A percentile compares a stretch with the other conserved stretches of the same genome.
These are phyloP conservation scores for Boletus rufocinnamomeus DNA, from an alignment of 768 basidiomycete genomes.

Conservation along the genomic window DNA sequence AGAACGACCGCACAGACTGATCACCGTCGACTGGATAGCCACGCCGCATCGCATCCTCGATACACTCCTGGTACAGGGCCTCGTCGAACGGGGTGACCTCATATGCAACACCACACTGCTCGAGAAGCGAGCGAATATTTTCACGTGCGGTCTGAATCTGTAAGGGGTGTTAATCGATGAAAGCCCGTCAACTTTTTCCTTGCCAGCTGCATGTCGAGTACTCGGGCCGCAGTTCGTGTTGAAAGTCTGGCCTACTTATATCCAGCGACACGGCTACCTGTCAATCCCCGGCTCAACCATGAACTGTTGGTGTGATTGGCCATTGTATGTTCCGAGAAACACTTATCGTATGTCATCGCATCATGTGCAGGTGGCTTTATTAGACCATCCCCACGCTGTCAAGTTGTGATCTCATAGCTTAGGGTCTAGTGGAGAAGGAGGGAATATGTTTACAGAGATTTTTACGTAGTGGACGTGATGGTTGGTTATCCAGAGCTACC, in stretches of 20 bases:
- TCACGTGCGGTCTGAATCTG: slow-evolving; percentile 13
- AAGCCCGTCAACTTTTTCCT: background rate
- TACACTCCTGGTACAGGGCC: slow-evolving; percentile 23
- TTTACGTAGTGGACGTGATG: background rate
- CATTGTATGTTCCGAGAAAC: background rate
- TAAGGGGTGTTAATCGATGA: background rate
- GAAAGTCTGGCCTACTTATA: slow-evolving; percentile 2
- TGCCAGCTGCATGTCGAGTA: slow-evolving; percentile 14
- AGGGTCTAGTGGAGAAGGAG: background rate
- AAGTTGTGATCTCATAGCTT: no score
- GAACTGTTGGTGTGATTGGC: background rate
- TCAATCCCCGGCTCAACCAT: background rate
- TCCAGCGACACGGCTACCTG: background rate
- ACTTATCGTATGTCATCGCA: background rate
- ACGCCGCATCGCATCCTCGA: slow-evolving; percentile 20
- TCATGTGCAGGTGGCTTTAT: background rate
- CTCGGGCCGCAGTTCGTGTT: background rate
- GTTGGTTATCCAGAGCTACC: background rate
- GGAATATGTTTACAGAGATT: background rate
- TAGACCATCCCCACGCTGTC: no score
- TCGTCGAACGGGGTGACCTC: slow-evolving; percentile 13
- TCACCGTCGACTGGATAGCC: slow-evolving; percentile 30
- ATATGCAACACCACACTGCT: slow-evolving; percentile 18
- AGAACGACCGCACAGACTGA: slow-evolving; percentile 28
- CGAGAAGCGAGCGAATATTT: slow-evolving; percentile 16